Base-by-base conservation (phyloP, 108 stramenopile genomes). In the Nitzschia palea region DNA sequence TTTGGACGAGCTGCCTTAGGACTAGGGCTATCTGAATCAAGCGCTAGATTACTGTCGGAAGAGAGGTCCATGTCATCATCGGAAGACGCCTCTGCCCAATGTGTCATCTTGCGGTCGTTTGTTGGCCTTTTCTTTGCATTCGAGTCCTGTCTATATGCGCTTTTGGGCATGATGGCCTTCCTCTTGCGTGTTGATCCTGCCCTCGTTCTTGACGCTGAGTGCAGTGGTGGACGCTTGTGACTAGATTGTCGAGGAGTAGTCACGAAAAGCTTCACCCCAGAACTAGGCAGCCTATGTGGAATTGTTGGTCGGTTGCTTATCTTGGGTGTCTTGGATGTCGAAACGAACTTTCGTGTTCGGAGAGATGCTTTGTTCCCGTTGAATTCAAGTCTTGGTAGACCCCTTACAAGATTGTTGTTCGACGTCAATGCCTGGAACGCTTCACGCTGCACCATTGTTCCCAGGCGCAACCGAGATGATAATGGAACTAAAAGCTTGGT, bases 241-340 rank as follows among this genome's bases (percentile, higher is more conserved):
- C n/a, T n/a, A n/a, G n/a, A n/a, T n/a, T n/a, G n/a, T n/a, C n/a
- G n/a, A n/a, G n/a, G n/a, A n/a, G n/a, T n/a, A n/a, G n/a, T n/a
- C n/a, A n/a, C n/a, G n/a, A n/a, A 14, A 42, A 14, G 40, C 40
- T 42, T 42, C 40, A 9, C 40, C 40, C 14, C 14, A 14, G 40
- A 42, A 42, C 12, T 14, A 42, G 40, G 0, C 10, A 30, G n/a
- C n/a, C n/a, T n/a, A n/a, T n/a, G n/a, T n/a, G n/a, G n/a, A n/a
- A n/a, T n/a, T n/a, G n/a, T n/a, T n/a, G n/a, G n/a, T n/a, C 27
- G 26, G 32, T 74, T 74, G 65, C 65, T 66, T 15, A 0, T 74
- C n/a, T 58, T 64, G 22, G 73, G 73, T 1, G 73, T 74, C 27
- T 67, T 74, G 55, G 65, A 60, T 12, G 31, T 35, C 18, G 54